Base-by-base conservation (phyloP, 148 eudicot species). In the Rhododendron kiyosumense region DNA sequence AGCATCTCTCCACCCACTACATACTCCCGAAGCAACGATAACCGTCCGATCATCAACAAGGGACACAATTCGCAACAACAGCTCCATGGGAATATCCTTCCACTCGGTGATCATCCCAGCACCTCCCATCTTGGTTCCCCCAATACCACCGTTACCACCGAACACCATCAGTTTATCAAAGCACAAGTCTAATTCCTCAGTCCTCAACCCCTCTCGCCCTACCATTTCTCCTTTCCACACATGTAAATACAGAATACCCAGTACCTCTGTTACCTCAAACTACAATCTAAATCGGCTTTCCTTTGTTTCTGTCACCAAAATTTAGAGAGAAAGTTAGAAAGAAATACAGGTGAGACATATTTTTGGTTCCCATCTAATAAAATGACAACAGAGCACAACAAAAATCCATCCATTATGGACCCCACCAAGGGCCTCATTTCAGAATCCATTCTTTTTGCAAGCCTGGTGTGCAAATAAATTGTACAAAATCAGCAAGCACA, bases 81-180 rank as follows among this genome's bases (percentile, higher is more conserved):
- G 94, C 91, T 97, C 99, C 95, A 93, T 91, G 0, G 99, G 99
- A 11, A 95, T 91, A 86, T 97, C 98, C 54, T 94, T 95, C 99
- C 99, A 97, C 73, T 94, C 90, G 0, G 89, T 87, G 57, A 86
- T 89, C 86, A 88, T 84, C 73, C 88, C 89, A 75, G 84, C 90
- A 26, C 88, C 87, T 14, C 82, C 88, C 88, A 89, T 88, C 82
- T 87, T 91, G 14, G 81, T 57, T 49, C 76, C 88, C 22, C 77
- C 76, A 80, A 26, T 28, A 73, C 83, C 84, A 20, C 80, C 85
- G 75, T 77, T 86, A 54, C 81, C 85, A 77, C 84, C 85, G 49
- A 89, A 89, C 79, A 94, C 98, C 97, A 94, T 92, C 73, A 95
- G 82, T 85, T 93, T 93, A 90, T 91, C 90, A 75, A 97, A 94